These are phyloP conservation scores for Pelargonium exstipulatum DNA, from an alignment of 441 rosid genomes.

Conservation along the genomic window DNA sequence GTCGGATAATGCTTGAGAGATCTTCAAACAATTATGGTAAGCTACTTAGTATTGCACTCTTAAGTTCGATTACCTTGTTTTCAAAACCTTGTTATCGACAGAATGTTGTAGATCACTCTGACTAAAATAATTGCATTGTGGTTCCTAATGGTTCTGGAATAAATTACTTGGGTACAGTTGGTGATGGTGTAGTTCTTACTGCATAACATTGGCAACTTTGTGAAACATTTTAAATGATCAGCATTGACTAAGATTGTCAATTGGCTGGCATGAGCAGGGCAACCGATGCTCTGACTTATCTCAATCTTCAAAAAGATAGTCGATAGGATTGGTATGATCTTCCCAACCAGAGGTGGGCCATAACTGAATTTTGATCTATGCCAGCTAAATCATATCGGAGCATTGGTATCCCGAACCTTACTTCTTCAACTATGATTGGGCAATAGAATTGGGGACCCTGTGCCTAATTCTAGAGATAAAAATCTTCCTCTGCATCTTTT, in stretches of 20 bases:
- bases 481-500: background rate
- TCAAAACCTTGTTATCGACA: background rate
- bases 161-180: background rate
- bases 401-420: background rate
- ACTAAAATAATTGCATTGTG: background rate
- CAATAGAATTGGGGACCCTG: too few species aligned
- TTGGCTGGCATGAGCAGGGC: too few species aligned
- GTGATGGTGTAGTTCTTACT: background rate
- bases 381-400: background rate
- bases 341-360: background rate
- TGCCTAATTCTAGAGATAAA: background rate
- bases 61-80: constrained; percentile 11
- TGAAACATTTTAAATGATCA: background rate
- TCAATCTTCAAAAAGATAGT: background rate
- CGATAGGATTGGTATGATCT: background rate
- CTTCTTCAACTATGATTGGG: background rate
- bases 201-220: background rate
- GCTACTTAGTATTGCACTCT: constrained; percentile 19
- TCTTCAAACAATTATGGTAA: constrained; percentile 87
- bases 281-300: background rate
- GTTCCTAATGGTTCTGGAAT: background rate
- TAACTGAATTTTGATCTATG: background rate
- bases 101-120: background rate
- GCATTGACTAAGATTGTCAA: background rate
- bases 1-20: constrained; percentile 95